phyloP scores from a whole-genome alignment of 441 rosid species.

The Melastoma candidum region DNA sequence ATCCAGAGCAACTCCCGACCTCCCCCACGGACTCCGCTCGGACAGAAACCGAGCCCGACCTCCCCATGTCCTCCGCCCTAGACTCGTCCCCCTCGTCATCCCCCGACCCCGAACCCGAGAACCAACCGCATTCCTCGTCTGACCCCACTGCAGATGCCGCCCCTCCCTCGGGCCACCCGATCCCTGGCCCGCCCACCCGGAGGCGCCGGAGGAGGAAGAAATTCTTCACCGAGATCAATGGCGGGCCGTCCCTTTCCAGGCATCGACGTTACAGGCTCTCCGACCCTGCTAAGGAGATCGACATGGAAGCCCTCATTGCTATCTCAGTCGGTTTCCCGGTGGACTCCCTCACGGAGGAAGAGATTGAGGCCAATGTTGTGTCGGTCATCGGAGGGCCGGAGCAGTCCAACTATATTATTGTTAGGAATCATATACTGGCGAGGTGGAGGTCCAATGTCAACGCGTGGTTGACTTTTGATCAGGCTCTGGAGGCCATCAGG shows the following conservation, averaged over 20 bases:
- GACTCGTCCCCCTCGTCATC: too few relatives aligned
- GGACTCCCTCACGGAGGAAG: slow-evolving; percentile 86
- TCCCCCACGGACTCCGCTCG: too few relatives aligned
- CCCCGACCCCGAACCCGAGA: too few relatives aligned
- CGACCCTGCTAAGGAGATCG: slow-evolving; percentile 55
- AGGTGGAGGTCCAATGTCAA: slow-evolving; percentile 79
- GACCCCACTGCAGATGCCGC: slow-evolving; percentile 34
- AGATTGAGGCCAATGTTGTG: slow-evolving; percentile 86
- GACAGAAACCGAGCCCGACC: too few relatives aligned
- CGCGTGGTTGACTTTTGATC: slow-evolving; percentile 66
- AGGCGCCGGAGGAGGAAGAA: slow-evolving; percentile 74
- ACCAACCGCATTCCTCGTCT: slow-evolving; percentile 43
- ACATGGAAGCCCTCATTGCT: slow-evolving; percentile 68
- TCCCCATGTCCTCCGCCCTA: slow-evolving; percentile 51
- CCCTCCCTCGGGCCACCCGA: slow-evolving; percentile 34
- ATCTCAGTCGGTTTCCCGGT: slow-evolving; percentile 86
- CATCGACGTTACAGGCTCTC: slow-evolving; percentile 46
- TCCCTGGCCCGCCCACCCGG: slow-evolving; percentile 30
- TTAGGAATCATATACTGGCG: slow-evolving; percentile 74
- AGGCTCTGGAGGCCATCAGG: slow-evolving; percentile 59
- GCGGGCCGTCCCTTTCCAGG: slow-evolving; percentile 47
- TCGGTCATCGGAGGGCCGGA: slow-evolving; percentile 57
- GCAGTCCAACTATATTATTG: slow-evolving; percentile 65
- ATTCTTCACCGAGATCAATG: slow-evolving; percentile 77
- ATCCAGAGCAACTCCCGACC: too few relatives aligned